Conservation (phyloP, 768 basidiomycete species). For the Filobasidium floriforme region DNA sequence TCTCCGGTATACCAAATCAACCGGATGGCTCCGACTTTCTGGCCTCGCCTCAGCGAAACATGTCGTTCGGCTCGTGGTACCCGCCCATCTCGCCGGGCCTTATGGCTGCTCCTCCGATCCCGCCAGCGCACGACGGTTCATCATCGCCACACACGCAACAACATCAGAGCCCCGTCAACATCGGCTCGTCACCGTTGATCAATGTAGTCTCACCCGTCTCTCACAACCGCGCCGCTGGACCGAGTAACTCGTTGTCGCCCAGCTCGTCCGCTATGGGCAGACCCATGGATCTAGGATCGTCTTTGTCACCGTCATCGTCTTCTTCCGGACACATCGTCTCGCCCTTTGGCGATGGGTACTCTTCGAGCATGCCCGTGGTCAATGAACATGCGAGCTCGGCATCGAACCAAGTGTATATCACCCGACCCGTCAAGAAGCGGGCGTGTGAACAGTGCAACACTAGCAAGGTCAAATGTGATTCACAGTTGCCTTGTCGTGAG, state of each 20-base stretch:
- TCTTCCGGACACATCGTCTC: background rate
- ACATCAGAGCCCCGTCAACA: background rate
- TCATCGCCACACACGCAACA: background rate
- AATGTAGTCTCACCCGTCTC: background rate
- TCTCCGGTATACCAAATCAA: background rate
- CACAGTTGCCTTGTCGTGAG: slow-evolving; percentile 36
- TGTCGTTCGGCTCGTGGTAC: slow-evolving; percentile 56
- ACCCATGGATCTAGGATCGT: background rate
- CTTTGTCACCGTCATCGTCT: background rate
- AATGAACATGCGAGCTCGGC: background rate
- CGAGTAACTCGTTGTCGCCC: background rate
- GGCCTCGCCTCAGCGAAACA: background rate
- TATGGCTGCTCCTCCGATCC: slow-evolving; percentile 50
- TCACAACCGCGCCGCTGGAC: background rate
- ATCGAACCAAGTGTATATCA: background rate
- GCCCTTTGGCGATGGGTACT: slow-evolving; percentile 40
- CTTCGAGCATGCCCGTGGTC: slow-evolving; percentile 6
- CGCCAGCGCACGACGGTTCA: background rate
- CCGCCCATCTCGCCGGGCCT: slow-evolving; percentile 58
- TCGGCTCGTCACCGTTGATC: background rate
- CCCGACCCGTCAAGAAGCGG: slow-evolving; percentile 30
- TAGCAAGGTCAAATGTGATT: slow-evolving; percentile 42
- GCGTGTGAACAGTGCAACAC: slow-evolving; percentile 44
- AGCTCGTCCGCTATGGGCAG: background rate
- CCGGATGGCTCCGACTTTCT: background rate